phyloP scores from a whole-genome alignment of 768 basidiomycete species.

The Russula vinacea region DNA sequence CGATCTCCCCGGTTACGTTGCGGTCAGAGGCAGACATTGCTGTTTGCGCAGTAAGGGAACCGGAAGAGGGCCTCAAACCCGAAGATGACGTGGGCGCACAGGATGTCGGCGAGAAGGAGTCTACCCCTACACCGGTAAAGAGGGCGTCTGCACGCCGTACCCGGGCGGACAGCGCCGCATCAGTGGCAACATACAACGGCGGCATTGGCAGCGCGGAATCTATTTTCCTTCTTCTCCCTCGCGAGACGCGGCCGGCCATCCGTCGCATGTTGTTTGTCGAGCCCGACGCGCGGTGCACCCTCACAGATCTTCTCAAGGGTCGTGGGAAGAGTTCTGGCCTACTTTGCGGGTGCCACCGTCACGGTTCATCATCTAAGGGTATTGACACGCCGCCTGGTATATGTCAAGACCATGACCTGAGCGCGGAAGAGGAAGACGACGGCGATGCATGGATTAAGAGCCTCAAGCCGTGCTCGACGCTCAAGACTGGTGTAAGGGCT shows the following conservation, averaged over 20 bases:
- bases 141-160: slow-evolving; percentile 21
- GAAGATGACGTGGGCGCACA: slow-evolving; percentile 11
- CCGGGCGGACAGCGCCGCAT: slow-evolving; percentile 37
- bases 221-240: slow-evolving; percentile 92
- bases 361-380: slow-evolving; percentile 38
- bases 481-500: slow-evolving; percentile 39
- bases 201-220: slow-evolving; percentile 75
- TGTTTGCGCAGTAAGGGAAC: slow-evolving; percentile 23
- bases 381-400: slow-evolving; percentile 42
- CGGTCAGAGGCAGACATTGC: slow-evolving; percentile 12
- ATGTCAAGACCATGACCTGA: slow-evolving; percentile 63
- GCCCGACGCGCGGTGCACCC: slow-evolving; percentile 82
- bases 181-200: slow-evolving; percentile 60
- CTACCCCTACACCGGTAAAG: slow-evolving; percentile 18
- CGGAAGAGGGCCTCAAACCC: slow-evolving; percentile 23
- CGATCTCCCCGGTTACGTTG: slow-evolving; percentile 8
- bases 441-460: slow-evolving; percentile 87
- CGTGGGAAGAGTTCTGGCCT: slow-evolving; percentile 69
- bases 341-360: slow-evolving; percentile 68
- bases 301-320: slow-evolving; percentile 87
- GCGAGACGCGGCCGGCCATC: slow-evolving; percentile 85
- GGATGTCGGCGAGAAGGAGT: slow-evolving; percentile 16
- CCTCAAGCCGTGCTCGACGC: slow-evolving; percentile 62
- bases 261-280: slow-evolving; percentile 94
- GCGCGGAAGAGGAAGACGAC: slow-evolving; percentile 66